A percentile compares a stretch with the other conserved stretches of the same genome.
phyloP scores from a whole-genome alignment of 2,329 filamentous ascomycete species.

The Scedosporium boydii region DNA sequence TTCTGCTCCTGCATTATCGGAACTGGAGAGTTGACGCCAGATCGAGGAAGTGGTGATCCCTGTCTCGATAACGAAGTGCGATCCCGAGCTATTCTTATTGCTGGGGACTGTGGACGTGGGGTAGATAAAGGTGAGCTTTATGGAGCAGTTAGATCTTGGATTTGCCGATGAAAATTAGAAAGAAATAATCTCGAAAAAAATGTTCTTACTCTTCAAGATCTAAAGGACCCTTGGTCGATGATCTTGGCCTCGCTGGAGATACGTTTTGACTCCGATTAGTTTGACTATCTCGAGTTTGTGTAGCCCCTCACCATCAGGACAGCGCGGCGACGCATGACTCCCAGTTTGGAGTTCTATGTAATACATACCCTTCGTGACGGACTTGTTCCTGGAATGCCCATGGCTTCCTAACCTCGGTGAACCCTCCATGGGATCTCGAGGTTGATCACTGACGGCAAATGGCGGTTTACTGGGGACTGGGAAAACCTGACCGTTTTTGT shows the following conservation, averaged over 20 bases:
- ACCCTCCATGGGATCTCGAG: not conserved
- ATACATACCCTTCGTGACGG: not conserved
- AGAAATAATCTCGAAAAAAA: not conserved
- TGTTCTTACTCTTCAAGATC: not conserved
- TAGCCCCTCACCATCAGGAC: not conserved
- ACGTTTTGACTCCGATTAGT: not conserved
- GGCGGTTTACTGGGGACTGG: too few relatives aligned
- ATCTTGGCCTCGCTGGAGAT: not conserved
- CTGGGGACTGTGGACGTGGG: not conserved
- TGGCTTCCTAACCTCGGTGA: not conserved
- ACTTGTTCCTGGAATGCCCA: not conserved
- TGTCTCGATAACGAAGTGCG: not conserved
- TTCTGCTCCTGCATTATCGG: not conserved
- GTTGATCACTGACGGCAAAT: too few relatives aligned
- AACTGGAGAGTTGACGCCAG: slow-evolving; percentile 4
- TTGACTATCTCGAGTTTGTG: not conserved
- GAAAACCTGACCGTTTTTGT: too few relatives aligned
- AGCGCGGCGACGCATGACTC: not conserved
- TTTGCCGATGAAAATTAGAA: not conserved
- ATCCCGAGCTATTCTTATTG: not conserved
- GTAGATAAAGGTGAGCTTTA: not conserved
- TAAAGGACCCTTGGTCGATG: not conserved
- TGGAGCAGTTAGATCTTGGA: not conserved
- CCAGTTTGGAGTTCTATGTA: not conserved
- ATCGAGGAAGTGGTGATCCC: slow-evolving; percentile 1